phyloP scores from a whole-genome alignment of 257 asterid genomes.

The Nicotiana undulata region DNA sequence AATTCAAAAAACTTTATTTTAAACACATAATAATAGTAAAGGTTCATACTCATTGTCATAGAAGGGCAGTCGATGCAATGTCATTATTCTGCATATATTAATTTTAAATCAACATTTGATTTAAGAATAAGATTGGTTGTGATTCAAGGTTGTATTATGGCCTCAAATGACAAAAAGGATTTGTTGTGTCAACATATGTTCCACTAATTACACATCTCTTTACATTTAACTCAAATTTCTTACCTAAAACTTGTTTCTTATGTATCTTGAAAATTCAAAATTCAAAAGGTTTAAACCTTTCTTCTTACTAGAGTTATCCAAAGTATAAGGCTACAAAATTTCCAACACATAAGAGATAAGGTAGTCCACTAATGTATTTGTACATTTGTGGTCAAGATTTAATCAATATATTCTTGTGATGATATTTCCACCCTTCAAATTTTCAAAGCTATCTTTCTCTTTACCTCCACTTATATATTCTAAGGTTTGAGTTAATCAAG shows the following conservation, averaged over 20 bases:
- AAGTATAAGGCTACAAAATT: not conserved
- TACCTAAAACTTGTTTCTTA: not conserved
- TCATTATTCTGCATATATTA: not conserved
- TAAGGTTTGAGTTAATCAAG: not conserved
- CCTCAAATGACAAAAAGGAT: not conserved
- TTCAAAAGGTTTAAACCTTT: not conserved
- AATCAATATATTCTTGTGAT: not conserved
- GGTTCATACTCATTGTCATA: not conserved
- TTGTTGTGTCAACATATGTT: conserved; percentile 1
- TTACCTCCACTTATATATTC: not conserved
- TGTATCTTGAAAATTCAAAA: not conserved
- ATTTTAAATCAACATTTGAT: not conserved
- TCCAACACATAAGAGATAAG: not conserved
- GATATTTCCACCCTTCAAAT: not conserved
- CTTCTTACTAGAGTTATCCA: not conserved
- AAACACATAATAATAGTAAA: not conserved
- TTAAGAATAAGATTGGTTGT: not conserved
- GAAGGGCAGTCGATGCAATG: not conserved
- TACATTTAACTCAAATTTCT: not conserved
- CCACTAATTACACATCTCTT: not conserved
- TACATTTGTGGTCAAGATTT: not conserved
- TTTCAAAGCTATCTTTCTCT: not conserved
- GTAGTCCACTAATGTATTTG: not conserved
- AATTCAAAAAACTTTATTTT: too few species aligned
- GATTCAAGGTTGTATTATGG: not conserved